These are phyloP conservation scores for Aspergillus thermomutatus DNA, from an alignment of 2,329 filamentous ascomycete genomes.

Conservation along the genomic window DNA sequence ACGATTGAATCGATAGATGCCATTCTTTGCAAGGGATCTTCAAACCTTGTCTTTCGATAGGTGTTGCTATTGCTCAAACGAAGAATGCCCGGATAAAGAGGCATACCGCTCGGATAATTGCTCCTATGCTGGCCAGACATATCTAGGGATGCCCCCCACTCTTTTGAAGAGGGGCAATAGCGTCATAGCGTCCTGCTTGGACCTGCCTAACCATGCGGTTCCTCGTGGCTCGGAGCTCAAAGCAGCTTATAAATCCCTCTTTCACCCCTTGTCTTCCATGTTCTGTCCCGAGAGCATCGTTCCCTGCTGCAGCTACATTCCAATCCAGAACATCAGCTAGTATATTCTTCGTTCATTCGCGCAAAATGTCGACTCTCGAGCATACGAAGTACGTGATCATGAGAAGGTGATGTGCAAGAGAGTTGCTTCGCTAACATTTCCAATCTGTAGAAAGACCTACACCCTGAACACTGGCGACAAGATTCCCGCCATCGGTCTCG, in stretches of 20 bases:
- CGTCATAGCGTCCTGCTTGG: conserved; percentile 16
- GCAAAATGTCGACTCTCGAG: conserved; percentile 26
- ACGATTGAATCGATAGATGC: not conserved
- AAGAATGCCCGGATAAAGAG: not conserved
- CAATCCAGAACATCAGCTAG: not conserved
- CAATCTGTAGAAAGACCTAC: conserved; percentile 33
- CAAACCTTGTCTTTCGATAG: not conserved
- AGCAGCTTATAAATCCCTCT: conserved; percentile 12
- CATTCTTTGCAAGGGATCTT: not conserved
- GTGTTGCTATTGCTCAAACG: not conserved
- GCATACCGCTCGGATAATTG: not conserved
- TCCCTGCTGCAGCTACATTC: not conserved
- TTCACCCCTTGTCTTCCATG: not conserved
- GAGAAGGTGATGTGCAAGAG: not conserved
- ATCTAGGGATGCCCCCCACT: conserved; percentile 2
- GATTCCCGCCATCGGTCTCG: conserved; percentile 51
- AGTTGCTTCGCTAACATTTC: conserved; percentile 1
- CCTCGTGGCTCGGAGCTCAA: conserved; percentile 3
- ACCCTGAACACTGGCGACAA: conserved; percentile 50
- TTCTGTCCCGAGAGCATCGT: not conserved
- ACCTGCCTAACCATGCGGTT: conserved; percentile 16
- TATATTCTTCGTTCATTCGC: conserved; percentile 1
- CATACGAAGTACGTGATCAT: conserved; percentile 27
- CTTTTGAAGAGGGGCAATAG: conserved; percentile 9
- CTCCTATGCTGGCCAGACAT: not conserved